phyloP scores from a whole-genome alignment of 805 yeast genomes.

The Candida tallmaniae region DNA sequence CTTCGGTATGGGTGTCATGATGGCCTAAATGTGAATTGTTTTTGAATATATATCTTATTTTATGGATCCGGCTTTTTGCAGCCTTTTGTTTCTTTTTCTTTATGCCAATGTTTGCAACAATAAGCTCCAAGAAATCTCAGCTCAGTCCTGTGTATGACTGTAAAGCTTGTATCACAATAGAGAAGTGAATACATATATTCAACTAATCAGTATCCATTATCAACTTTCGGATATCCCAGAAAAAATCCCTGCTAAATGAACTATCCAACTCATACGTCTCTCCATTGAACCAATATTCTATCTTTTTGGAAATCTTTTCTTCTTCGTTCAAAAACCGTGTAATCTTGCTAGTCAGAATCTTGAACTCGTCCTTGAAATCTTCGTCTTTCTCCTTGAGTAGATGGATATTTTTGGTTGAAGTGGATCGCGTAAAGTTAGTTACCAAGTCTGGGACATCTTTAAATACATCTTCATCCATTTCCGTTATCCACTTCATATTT shows the following conservation, averaged over 20 bases:
- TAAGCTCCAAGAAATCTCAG: no score
- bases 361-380: conserved; percentile 21
- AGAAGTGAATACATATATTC: no score
- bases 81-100: no score
- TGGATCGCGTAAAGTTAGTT: background rate
- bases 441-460: conserved; percentile 45
- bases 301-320: conserved; percentile 27
- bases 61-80: no score
- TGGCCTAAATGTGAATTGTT: conserved; percentile 6
- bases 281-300: conserved; percentile 34
- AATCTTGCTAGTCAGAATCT: conserved; percentile 21
- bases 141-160: no score
- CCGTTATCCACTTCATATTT: conserved; percentile 55
- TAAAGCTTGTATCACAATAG: no score
- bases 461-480: conserved; percentile 40
- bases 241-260: conserved; percentile 23
- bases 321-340: conserved; percentile 35
- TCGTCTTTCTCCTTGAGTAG: conserved; percentile 10
- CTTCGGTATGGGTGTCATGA: conserved; percentile 11
- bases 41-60: no score
- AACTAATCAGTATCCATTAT: conserved; percentile 30
- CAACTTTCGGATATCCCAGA: conserved; percentile 42
- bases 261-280: conserved; percentile 20
- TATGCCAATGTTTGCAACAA: no score
- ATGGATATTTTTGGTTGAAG: background rate